Evolutionary conservation across 108 stramenopile genomes (phyloP).

Genomic region (Fragilariopsis cylindrus): DNA sequence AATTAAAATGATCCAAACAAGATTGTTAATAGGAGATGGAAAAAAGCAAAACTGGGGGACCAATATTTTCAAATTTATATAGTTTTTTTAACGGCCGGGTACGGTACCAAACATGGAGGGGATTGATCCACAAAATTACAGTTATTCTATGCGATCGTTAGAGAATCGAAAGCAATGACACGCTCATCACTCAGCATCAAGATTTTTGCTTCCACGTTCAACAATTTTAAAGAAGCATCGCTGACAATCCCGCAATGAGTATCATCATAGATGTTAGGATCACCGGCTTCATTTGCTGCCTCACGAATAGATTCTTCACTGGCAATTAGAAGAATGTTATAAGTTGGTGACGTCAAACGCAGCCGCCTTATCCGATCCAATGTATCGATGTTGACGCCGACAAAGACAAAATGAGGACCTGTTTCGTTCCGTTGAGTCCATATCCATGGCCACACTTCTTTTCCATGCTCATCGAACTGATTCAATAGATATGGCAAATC

Average conservation of each 20-base stretch:
- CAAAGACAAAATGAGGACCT: constrained; percentile 23
- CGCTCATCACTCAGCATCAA: constrained; percentile 24
- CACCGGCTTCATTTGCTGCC: background rate
- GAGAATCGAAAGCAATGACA: constrained; percentile 19
- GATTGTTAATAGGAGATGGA: no score
- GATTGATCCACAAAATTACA: background rate
- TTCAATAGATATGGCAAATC: constrained; percentile 16
- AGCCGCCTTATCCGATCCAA: constrained; percentile 8
- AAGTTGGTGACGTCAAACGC: background rate
- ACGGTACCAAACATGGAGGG: background rate
- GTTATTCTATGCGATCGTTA: background rate
- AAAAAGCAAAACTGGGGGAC: no score
- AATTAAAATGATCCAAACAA: no score
- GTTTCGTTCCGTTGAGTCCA: constrained; percentile 17
- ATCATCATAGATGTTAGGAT: constrained; percentile 8
- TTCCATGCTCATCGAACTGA: constrained; percentile 16
- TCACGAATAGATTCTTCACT: background rate
- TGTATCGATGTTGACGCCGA: constrained; percentile 2
- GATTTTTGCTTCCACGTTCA: constrained; percentile 12
- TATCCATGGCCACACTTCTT: constrained; percentile 29
- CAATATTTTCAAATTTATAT: no score
- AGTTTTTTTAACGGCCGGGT: no score
- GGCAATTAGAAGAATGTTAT: constrained; percentile 19
- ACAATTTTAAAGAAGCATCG: constrained; percentile 12
- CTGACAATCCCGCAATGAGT: constrained; percentile 11